These are phyloP conservation scores for Pythium aquatile DNA, from an alignment of 352 stramenopile genomes.

Conservation along the genomic window DNA sequence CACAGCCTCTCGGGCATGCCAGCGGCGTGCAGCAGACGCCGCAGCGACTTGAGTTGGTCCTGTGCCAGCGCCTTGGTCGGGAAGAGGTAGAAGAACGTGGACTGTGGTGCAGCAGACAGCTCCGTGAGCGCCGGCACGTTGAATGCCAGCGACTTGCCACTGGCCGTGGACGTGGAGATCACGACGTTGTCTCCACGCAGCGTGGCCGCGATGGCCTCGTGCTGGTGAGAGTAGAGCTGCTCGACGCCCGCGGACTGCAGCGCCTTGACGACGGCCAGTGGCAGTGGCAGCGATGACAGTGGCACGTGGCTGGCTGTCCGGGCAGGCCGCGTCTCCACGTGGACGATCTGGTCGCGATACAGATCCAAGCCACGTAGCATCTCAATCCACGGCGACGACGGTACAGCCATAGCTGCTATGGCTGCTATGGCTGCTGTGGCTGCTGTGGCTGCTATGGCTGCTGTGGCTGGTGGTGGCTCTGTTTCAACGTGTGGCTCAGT, in stretches of 20 bases:
- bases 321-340: conserved; percentile 60
- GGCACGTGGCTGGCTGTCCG: conserved; percentile 43
- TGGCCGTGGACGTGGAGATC: conserved; percentile 95
- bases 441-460: neutral
- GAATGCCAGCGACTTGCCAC: conserved; percentile 97
- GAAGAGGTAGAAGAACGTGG: conserved; percentile 94
- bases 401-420: neutral
- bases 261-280: conserved; percentile 32
- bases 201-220: conserved; percentile 86
- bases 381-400: conserved; percentile 39
- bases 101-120: conserved; percentile 47
- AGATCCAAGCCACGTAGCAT: conserved; percentile 53
- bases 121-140: conserved; percentile 91
- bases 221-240: conserved; percentile 93
- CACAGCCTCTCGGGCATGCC: conserved; percentile 47
- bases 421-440: neutral
- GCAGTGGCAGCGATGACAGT: conserved; percentile 40
- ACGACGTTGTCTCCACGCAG: conserved; percentile 88
- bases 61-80: conserved; percentile 98
- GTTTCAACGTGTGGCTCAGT: neutral
- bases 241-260: conserved; percentile 51
- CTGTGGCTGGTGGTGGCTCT: neutral
- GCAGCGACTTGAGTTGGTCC: conserved; percentile 94
- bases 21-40: conserved; percentile 62
- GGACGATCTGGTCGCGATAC: conserved; percentile 77